Base-by-base conservation (phyloP, 164 flowering plant genomes). In the Chimonanthus salicifolius region DNA sequence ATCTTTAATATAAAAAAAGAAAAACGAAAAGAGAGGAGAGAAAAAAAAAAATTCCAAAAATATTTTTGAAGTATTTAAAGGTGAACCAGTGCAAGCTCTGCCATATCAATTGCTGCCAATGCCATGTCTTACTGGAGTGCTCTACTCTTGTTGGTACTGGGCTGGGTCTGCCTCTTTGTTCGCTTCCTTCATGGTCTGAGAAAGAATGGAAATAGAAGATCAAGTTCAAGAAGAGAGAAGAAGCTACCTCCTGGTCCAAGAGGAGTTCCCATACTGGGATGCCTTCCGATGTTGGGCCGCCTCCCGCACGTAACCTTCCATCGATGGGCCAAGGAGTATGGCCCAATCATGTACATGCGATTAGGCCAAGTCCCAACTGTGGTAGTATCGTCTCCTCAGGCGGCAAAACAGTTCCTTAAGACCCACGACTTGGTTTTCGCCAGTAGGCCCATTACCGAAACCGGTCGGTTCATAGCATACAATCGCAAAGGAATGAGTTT, bases 361-460 rank as follows among this genome's bases (percentile, higher is more conserved):
- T 74, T 74, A 0, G 80, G 74, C 71, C 62, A 54, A 2, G 51
- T 78, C 6, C 74, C 77, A 3, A 46, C 69, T n/a, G 48, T 74
- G 4, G 74, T 78, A 0, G 74, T 71, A 6, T 74, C 77, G 13
- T 7, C 60, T 65, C 64, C 80, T 73, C 15, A 74, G 68, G 69
- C 72, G 0, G 80, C 80, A 49, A 74, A 74, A 63, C 71, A 60
- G 2, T 71, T 78, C 64, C 77, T 78, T 58, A 78, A 74, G 66
- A 71, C 74, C 4, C 74, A 74, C n/a, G 80, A 78, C 33, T 64
- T 71, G 20, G 49, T 45, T 43, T 78, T 78, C 13, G 48, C 64
- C 16, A 46, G 48, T 6, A 15, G 69, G 47, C 69, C 69, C 49
- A 44, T 44, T 48, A 66, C 49, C 49, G 48, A 66, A 16, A 0